phyloP scores from a whole-genome alignment of 1,284 basidiomycete species.

The Irpex lacteus region DNA sequence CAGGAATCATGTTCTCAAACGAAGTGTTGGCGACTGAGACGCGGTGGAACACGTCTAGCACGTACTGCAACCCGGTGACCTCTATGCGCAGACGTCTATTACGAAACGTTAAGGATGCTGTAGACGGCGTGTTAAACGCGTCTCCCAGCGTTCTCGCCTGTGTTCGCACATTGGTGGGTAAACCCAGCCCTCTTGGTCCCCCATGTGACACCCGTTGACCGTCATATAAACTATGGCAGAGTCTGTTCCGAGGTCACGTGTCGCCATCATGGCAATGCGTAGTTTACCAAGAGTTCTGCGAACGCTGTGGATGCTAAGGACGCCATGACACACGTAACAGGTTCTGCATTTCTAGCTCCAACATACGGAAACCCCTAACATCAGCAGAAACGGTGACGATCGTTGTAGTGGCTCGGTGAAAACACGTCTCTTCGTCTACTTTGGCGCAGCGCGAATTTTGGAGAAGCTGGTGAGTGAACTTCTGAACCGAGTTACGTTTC shows the following conservation, averaged over 20 bases:
- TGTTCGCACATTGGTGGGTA: background rate
- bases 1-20: background rate
- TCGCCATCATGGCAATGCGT: background rate
- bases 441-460: background rate
- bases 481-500: background rate
- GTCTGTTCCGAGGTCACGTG: background rate
- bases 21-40: background rate
- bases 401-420: background rate
- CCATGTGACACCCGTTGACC: background rate
- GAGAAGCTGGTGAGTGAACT: background rate
- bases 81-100: background rate
- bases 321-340: background rate
- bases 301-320: background rate
- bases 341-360: background rate
- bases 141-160: background rate
- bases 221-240: background rate
- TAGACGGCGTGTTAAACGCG: background rate
- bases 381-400: background rate
- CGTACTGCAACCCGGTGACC: background rate
- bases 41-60: background rate
- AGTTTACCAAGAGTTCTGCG: background rate
- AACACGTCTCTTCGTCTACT: background rate
- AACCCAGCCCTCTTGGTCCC: background rate
- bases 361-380: background rate
- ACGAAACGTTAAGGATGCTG: background rate